Evolutionary conservation across 1,284 basidiomycete genomes (phyloP).

Genomic region (Rhodotorula sp.): DNA sequence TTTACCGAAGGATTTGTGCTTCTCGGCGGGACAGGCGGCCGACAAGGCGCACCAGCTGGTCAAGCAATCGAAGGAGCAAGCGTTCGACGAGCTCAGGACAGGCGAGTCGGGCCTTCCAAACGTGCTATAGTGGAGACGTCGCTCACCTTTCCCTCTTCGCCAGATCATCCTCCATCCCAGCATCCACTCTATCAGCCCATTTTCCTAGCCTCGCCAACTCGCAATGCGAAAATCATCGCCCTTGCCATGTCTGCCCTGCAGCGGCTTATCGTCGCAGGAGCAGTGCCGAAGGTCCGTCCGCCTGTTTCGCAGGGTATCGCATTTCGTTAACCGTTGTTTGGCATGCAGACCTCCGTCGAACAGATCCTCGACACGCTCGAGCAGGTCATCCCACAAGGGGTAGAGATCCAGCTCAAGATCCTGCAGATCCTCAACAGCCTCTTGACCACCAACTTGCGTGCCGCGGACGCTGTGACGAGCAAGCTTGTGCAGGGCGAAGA

Average conservation of each 20-base stretch:
- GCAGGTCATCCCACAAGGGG: constrained; percentile 84
- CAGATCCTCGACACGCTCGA: constrained; percentile 76
- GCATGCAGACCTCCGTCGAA: constrained; percentile 65
- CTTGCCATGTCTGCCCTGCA: constrained; percentile 89
- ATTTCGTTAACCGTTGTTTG: too few relatives aligned
- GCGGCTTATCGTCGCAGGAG: constrained; percentile 75
- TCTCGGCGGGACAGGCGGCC: constrained; percentile 38
- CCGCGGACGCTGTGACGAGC: background rate
- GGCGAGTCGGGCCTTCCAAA: constrained; percentile 6
- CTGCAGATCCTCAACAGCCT: constrained; percentile 85
- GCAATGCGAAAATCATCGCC: constrained; percentile 88
- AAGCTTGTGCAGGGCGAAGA: constrained; percentile 68
- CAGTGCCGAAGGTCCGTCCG: constrained; percentile 61
- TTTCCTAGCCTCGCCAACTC: constrained; percentile 89
- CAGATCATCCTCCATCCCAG: constrained; percentile 8
- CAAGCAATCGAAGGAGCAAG: constrained; percentile 40
- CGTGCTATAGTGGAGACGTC: too few relatives aligned
- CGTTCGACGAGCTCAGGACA: constrained; percentile 37
- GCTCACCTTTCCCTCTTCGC: constrained; percentile 52
- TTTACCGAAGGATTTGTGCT: constrained; percentile 51
- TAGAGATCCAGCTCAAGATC: constrained; percentile 90
- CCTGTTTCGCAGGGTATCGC: background rate
- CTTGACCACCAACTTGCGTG: constrained; percentile 57
- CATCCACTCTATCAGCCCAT: constrained; percentile 74
- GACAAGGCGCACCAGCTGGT: constrained; percentile 45